A percentile compares a stretch with the other conserved stretches of the same genome.
These are phyloP conservation scores for Phytophthora ramorum DNA, from an alignment of 352 stramenopile species.

Conservation along the genomic window DNA sequence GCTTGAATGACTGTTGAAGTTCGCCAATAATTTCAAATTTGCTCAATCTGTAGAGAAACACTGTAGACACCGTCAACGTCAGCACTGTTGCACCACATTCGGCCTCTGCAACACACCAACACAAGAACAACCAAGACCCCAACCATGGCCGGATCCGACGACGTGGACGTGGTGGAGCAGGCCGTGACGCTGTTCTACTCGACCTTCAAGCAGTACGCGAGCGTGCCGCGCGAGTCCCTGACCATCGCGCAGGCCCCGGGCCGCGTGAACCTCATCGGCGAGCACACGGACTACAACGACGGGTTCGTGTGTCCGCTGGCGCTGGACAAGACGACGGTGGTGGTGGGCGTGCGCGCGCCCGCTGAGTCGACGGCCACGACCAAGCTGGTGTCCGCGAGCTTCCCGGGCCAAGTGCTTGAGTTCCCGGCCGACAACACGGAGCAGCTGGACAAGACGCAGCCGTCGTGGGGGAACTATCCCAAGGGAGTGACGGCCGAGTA, in stretches of 20 bases:
- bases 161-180: conserved; percentile 48
- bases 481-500: conserved; percentile 94
- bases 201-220: conserved; percentile 47
- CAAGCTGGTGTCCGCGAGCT: conserved; percentile 66
- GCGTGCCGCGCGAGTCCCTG: conserved; percentile 47
- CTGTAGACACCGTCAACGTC: too few relatives aligned
- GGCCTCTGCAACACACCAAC: background rate
- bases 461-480: conserved; percentile 94
- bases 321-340: conserved; percentile 88
- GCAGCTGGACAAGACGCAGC: conserved; percentile 56
- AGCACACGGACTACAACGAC: conserved; percentile 97
- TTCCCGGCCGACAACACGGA: conserved; percentile 61
- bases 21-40: too few relatives aligned
- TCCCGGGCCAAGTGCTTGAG: conserved; percentile 50
- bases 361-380: conserved; percentile 29
- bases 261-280: conserved; percentile 96
- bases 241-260: conserved; percentile 86
- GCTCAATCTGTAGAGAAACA: too few relatives aligned
- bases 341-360: conserved; percentile 69
- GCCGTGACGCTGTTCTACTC: conserved; percentile 70
- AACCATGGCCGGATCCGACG: conserved; percentile 26
- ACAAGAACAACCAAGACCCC: conserved; percentile 3
- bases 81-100: too few relatives aligned
- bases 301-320: conserved; percentile 96
- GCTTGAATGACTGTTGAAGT: too few relatives aligned